Evolutionary conservation across 2,329 filamentous ascomycete genomes (phyloP).

Genomic region (Geosmithia morbida): DNA sequence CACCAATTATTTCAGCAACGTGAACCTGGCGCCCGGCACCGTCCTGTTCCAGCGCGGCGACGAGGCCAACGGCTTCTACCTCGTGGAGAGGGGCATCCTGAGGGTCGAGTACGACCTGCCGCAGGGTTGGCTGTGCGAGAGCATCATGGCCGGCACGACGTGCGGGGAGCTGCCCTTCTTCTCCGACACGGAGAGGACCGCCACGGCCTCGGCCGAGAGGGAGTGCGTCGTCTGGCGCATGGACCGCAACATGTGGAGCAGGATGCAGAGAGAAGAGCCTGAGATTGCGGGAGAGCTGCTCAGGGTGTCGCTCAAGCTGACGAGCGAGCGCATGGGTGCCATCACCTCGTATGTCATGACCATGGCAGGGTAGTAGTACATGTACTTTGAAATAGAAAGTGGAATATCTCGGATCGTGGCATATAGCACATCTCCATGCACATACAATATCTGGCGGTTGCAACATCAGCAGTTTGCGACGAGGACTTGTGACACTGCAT

Average conservation of each 20-base stretch:
- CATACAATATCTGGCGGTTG: too few relatives aligned
- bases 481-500: too few relatives aligned
- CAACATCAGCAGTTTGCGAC: too few relatives aligned
- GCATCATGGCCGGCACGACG: conserved; percentile 86
- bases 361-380: conserved; percentile 17
- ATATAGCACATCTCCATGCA: too few relatives aligned
- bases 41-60: conserved; percentile 70
- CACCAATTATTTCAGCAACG: conserved; percentile 58
- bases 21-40: conserved; percentile 52
- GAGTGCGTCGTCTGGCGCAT: conserved; percentile 76
- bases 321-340: conserved; percentile 75
- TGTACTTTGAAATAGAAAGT: background rate
- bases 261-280: conserved; percentile 55
- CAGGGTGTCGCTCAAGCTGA: conserved; percentile 80
- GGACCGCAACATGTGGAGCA: conserved; percentile 55
- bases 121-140: conserved; percentile 78
- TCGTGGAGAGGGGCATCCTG: conserved; percentile 79
- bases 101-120: conserved; percentile 83
- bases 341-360: conserved; percentile 44
- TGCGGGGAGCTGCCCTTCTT: conserved; percentile 97
- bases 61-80: conserved; percentile 68
- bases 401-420: too few relatives aligned
- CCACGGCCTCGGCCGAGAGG: conserved; percentile 70
- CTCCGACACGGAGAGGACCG: conserved; percentile 74
- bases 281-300: conserved; percentile 75